Conservation (phyloP, 2,329 filamentous ascomycete species). For the Sarocladium oryzae region DNA sequence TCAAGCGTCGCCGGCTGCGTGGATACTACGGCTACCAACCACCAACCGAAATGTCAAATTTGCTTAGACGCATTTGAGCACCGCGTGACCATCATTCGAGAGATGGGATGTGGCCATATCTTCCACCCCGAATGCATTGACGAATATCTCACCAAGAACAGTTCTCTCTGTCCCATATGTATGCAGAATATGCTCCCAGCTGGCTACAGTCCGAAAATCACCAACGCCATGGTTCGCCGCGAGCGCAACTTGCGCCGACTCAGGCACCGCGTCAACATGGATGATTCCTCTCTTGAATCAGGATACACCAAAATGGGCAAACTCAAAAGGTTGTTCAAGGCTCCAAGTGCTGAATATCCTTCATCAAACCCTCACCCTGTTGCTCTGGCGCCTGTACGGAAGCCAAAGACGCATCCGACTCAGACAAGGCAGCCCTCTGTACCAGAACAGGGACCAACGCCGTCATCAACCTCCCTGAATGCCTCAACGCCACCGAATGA, state of each 20-base stretch:
- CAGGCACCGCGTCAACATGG: constrained; percentile 44
- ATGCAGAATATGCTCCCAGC: constrained; percentile 73
- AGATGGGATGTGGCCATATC: constrained; percentile 85
- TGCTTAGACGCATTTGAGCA: constrained; percentile 77
- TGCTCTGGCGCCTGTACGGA: constrained; percentile 20
- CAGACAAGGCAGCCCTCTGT: background rate
- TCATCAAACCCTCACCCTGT: constrained; percentile 14
- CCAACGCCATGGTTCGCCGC: constrained; percentile 78
- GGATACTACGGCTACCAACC: constrained; percentile 44
- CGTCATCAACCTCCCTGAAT: background rate
- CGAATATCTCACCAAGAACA: constrained; percentile 68
- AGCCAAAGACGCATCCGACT: constrained; percentile 3
- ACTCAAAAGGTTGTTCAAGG: constrained; percentile 30
- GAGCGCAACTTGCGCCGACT: constrained; percentile 63
- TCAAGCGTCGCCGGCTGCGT: constrained; percentile 27
- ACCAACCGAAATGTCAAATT: constrained; percentile 82
- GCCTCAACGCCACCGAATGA: constrained; percentile 1
- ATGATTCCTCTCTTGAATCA: constrained; percentile 28
- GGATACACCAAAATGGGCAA: constrained; percentile 28
- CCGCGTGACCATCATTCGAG: constrained; percentile 65
- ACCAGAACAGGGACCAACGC: background rate
- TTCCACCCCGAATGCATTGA: constrained; percentile 93
- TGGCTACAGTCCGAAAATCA: constrained; percentile 63
- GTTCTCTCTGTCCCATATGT: constrained; percentile 85
- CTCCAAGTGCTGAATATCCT: constrained; percentile 15